These are phyloP conservation scores for Kalmanozyma brasiliensis DNA, from an alignment of 1,284 basidiomycete species.

Conservation along the genomic window DNA sequence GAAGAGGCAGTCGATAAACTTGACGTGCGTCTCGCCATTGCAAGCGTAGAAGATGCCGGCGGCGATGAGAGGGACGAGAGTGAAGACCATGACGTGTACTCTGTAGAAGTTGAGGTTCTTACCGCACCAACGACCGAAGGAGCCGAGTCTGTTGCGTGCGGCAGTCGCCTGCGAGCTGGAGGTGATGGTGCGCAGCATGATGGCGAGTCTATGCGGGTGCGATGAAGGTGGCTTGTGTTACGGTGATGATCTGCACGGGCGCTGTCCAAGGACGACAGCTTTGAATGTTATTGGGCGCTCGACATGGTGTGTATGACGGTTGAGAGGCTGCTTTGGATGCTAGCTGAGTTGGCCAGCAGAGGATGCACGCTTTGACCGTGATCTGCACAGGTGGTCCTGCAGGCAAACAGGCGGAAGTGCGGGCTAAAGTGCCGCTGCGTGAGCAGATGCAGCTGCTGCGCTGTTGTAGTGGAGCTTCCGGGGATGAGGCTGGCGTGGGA, in stretches of 20 bases:
- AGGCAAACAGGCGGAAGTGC: no score
- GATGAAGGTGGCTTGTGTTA: neutral
- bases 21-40: slow-evolving; percentile 63
- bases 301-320: slow-evolving; percentile 9
- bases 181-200: slow-evolving; percentile 13
- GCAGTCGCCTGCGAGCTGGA: slow-evolving; percentile 6
- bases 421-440: no score
- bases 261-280: slow-evolving; percentile 15
- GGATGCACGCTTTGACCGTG: no score
- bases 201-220: neutral
- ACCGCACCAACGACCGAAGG: slow-evolving; percentile 38
- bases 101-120: slow-evolving; percentile 58
- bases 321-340: no score
- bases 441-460: no score
- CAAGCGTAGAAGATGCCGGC: slow-evolving; percentile 75
- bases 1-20: slow-evolving; percentile 80
- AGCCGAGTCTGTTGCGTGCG: slow-evolving; percentile 12
- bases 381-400: no score
- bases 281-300: slow-evolving; percentile 13
- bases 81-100: slow-evolving; percentile 74
- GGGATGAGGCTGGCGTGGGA: no score
- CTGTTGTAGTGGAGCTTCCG: no score
- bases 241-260: neutral
- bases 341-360: no score
- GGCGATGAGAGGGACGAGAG: slow-evolving; percentile 78